Base-by-base conservation (phyloP, 495 filamentous ascomycete species). In the Tuber indicum region DNA sequence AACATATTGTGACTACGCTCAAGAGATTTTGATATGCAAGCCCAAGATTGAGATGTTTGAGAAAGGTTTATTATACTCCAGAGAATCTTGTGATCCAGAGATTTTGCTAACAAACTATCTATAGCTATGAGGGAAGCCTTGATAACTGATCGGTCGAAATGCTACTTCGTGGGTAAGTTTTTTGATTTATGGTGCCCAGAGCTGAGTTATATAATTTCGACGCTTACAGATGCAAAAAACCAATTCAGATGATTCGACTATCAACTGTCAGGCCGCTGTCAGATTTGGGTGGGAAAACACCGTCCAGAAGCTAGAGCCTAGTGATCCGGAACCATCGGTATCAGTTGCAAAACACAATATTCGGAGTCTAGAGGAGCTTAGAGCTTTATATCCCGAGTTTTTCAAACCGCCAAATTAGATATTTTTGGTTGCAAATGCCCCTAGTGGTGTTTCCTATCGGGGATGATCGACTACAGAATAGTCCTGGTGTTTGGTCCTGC, bases 1-100 rank as follows among this genome's bases (percentile, higher is more conserved):
- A 76, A 98, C 96, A 0, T 98, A 89, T 81, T 99, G 96, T 82
- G 92, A 99, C 83, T 99, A 98, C 84, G 77, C 45, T 8, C 36
- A 78, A 21, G 81, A 87, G 70, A 89, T 87, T 10, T 86, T 99
- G 75, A 78, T 94, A 62, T 97, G 94, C 85, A 99, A 99, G 85
- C 96, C 96, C 6, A 88, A 91, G 75, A 85, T 86, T 75, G 90
- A 90, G 62, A 96, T 97, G 94, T 98, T 90, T 83, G 89, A 88
- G 43, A 96, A 94, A 85, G 95, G 81, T 82, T 77, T 36, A n/a
- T 26, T 73, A 39, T 39, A 89, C 14, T 87, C 88, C 73, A 26
- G 58, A 66, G 12, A 66, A 36, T 66, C 47, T 0, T 52, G 8
- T 23, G 47, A 36, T 66, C 26, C 26, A 73, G 70, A 41, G n/a